Percentiles rank a stretch among this genome's conserved stretches.
Conservation (phyloP, 1,284 basidiomycete species). For the Cryptococcus deneoformans region DNA sequence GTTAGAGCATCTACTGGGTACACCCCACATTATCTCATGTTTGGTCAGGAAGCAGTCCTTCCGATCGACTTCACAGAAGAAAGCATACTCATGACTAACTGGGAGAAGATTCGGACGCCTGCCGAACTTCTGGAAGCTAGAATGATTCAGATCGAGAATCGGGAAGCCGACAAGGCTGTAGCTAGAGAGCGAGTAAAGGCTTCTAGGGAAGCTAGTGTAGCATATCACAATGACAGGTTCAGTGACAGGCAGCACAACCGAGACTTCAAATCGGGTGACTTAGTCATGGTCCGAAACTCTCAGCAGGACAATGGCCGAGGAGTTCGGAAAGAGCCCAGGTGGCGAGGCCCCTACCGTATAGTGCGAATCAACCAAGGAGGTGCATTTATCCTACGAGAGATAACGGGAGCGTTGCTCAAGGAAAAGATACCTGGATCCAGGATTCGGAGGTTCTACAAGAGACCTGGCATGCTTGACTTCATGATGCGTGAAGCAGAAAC, state of each 20-base stretch:
- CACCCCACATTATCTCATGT: too few species aligned
- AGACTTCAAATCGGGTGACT: neutral
- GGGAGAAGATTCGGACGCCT: neutral
- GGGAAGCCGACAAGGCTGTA: too few species aligned
- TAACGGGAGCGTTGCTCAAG: neutral
- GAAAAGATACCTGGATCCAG: neutral
- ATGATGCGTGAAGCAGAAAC: neutral
- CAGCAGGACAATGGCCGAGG: too few species aligned
- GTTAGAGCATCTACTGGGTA: too few species aligned
- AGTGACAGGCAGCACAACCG: neutral
- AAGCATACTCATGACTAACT: too few species aligned
- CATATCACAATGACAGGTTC: neutral
- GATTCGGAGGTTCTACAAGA: neutral
- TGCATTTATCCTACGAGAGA: neutral
- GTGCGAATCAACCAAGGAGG: neutral
- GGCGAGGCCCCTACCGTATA: neutral
- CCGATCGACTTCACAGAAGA: too few species aligned
- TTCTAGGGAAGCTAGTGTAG: neutral
- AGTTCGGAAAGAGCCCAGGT: neutral
- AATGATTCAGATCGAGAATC: neutral
- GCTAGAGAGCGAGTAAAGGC: too few species aligned
- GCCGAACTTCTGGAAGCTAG: neutral
- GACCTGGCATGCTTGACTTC: neutral
- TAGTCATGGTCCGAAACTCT: neutral
- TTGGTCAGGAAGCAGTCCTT: too few species aligned